Evolutionary conservation across 179 eudicot species (phyloP).

Genomic region (Amaranthus tricolor): DNA sequence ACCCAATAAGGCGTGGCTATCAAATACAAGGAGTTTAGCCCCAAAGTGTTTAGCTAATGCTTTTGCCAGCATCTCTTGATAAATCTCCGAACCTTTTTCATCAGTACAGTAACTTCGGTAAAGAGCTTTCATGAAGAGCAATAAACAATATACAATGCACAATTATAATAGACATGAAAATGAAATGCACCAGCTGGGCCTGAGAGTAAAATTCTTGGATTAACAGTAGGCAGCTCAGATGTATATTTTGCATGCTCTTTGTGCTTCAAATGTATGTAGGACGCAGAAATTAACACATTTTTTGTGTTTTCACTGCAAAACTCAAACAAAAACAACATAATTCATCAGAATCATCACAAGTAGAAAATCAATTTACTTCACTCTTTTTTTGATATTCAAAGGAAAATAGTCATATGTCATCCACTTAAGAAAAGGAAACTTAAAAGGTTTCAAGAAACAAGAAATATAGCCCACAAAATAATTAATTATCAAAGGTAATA

Average conservation of each 20-base stretch:
- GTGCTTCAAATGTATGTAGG: conserved; percentile 83
- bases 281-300: conserved; percentile 79
- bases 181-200: conserved; percentile 80
- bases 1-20: conserved; percentile 72
- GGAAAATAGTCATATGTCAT: neutral
- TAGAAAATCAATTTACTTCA: neutral
- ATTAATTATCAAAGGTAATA: neutral
- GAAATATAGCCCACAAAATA: neutral
- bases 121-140: conserved; percentile 7
- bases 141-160: neutral
- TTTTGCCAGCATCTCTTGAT: conserved; percentile 89
- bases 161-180: neutral
- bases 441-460: neutral
- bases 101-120: conserved; percentile 12
- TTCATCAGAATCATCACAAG: neutral
- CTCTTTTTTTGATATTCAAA: neutral
- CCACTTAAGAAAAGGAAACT: neutral
- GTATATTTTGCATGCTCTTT: conserved; percentile 75
- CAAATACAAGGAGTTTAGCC: conserved; percentile 92
- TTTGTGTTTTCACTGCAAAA: conserved; percentile 82
- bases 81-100: conserved; percentile 85
- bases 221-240: conserved; percentile 78
- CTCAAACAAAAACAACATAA: conserved; percentile 10
- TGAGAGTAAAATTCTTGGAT: conserved; percentile 86
- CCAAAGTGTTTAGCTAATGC: conserved; percentile 83